Base-by-base conservation (phyloP, 2,329 filamentous ascomycete species). In the Trichoderma atroviride region DNA sequence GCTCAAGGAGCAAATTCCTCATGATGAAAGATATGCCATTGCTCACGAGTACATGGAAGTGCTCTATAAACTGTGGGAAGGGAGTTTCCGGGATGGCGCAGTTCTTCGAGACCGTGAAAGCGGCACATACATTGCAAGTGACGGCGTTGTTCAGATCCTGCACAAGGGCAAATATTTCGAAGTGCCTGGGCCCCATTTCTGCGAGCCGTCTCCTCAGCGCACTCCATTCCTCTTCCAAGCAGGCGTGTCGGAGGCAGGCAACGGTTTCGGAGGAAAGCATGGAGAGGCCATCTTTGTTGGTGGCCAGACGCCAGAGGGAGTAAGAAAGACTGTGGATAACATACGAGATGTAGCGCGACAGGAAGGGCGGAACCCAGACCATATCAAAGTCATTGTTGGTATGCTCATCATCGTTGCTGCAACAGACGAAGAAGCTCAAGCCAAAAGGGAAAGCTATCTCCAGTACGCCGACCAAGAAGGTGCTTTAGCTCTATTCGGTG, bases 111-210 rank as follows among this genome's bases (percentile, higher is more conserved):
- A 69, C 29, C 60, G 59, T 40, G 50, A 69, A 55, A 52, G 33
- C 22, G 67, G 67, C 14, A 24, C 16, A 22, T 69, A 69, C 10
- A 65, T 69, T 14, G 67, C 60, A 10, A 57, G 27, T 4, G 67
- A 69, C 5, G 53, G 59, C 24, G 67, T 69, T 33, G 24, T 63
- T n/a, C 67, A 69, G n/a, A 69, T 69, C 35, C 58, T 47, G 22
- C 67, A 65, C 60, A 69, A 69, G 33, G 67, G 60, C 27, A 69
- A 69, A 43, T 69, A 65, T 37, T 69, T 69, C 19, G 67, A 69
- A 5, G 67, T 65, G 7, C 67, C 60, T 11, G 67, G 67, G 2
- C 67, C 67, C 47, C 67, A 69, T 24, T 65, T 69, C 40, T 69
- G 67, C 37, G 67, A 69, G 60, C 58, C 67, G 22, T 69, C 67